Conservation (phyloP, 2,329 filamentous ascomycete species). For the Calonectria pseudoturangicola region DNA sequence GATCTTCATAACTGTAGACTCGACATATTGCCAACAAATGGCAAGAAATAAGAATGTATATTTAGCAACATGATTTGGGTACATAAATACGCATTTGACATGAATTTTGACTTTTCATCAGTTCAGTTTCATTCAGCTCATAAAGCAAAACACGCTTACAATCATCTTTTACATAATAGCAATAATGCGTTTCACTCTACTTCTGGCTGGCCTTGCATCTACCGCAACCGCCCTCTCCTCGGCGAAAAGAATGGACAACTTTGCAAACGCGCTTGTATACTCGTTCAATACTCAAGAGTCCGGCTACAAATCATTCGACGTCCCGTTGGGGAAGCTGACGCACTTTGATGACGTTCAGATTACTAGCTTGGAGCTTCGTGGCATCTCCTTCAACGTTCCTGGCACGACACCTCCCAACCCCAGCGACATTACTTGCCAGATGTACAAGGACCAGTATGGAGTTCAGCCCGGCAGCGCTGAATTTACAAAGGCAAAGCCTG, state of each 20-base stretch:
- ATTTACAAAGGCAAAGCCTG: slow-evolving; percentile 33
- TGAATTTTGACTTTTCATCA: not conserved
- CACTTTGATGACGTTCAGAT: slow-evolving; percentile 29
- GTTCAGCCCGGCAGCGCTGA: slow-evolving; percentile 41
- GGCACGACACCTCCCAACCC: slow-evolving; percentile 8
- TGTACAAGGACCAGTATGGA: slow-evolving; percentile 47
- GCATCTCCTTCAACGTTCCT: slow-evolving; percentile 35
- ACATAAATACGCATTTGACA: not conserved
- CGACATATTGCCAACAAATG: no score
- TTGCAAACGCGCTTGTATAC: not conserved
- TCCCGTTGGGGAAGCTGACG: slow-evolving; percentile 39
- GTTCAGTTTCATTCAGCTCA: not conserved
- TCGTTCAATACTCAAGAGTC: not conserved
- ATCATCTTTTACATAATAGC: not conserved
- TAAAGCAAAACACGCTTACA: not conserved
- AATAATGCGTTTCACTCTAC: not conserved
- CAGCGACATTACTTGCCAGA: slow-evolving; percentile 43
- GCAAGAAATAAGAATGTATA: no score
- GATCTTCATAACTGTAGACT: no score
- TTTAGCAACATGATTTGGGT: not conserved
- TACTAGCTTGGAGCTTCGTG: slow-evolving; percentile 30
- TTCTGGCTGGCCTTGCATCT: not conserved
- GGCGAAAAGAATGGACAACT: not conserved
- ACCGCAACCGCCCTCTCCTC: not conserved
- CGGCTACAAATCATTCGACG: not conserved